A percentile compares a stretch with the other conserved stretches of the same genome.
These are phyloP conservation scores for Onygenales sp. DNA, from an alignment of 2,329 filamentous ascomycete genomes.

Conservation along the genomic window DNA sequence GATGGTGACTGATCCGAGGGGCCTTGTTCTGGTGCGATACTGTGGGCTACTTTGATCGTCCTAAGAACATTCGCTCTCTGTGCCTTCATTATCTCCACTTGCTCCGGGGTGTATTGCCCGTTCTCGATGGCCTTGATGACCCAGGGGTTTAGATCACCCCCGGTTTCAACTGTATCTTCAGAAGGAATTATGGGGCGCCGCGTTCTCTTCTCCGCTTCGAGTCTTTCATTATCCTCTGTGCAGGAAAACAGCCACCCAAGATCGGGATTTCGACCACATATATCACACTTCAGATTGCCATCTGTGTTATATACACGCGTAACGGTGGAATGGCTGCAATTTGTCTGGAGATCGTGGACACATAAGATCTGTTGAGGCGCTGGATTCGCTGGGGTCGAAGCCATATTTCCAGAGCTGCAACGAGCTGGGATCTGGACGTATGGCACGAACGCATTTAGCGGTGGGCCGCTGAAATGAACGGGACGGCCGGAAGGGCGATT, in stretches of 20 bases:
- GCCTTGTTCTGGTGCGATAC: not conserved
- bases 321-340: conserved; percentile 62
- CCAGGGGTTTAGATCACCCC: conserved; percentile 25
- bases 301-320: conserved; percentile 47
- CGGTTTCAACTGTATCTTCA: conserved; percentile 7
- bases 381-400: no score
- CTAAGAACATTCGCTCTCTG: conserved; percentile 28
- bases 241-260: conserved; percentile 69
- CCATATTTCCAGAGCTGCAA: no score
- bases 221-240: conserved; percentile 50
- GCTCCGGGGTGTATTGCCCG: conserved; percentile 33
- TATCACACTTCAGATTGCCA: conserved; percentile 44
- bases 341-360: conserved; percentile 9
- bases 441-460: no score
- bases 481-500: no score
- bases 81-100: conserved; percentile 31
- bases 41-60: conserved; percentile 8
- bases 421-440: no score
- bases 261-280: conserved; percentile 47
- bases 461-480: no score
- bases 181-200: conserved; percentile 17
- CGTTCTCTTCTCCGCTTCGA: conserved; percentile 26
- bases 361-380: no score
- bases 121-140: conserved; percentile 33
- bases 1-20: not conserved